Evolutionary conservation across 2,329 filamentous ascomycete species (phyloP), one percentile per base, ranked within the genome.

Genomic region (Sclerotinia sclerotiorum): DNA sequence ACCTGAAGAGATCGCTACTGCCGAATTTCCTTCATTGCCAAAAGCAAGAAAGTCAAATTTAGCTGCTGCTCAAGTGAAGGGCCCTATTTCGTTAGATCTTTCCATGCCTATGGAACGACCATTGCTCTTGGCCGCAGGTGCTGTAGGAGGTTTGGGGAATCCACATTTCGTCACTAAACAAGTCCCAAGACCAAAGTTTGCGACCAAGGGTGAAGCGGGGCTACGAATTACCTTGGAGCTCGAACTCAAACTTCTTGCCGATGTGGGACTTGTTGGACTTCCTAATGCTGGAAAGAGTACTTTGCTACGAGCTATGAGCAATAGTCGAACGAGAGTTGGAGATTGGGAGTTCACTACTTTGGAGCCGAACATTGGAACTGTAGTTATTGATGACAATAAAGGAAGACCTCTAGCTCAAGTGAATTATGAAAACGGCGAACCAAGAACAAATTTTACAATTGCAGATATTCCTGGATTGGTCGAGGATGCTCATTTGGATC

Each of bases 241-340:
- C 19, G 95, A 99, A 79, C 85, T 99, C 70, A 98, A 97, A 82
- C 86, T 99, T 13, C 88, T 99, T 52, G 95, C 95, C 6, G 95
- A 99, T 79, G 90, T 99, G 10, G 95, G 95, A 0, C 85, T 99
- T 2, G 95, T 99, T 21, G 95, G 95, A 0, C 86, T 98, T 21
- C 95, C 95, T 1, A 99, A 99, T 78, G 95, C 94, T 5, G 95
- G 95, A 11, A 99, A 99, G 80, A 96, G 92, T 77, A 98, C 95
- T 0, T 84, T 99, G 1, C 85, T 98, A 21, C 89, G 95, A 24
- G 90, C 94, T 3, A 82, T 99, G 74, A 97, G 90, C 74, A 94
- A 94, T 78, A 96, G 92, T 77, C 90, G 93, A 69, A 92, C 95
- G 1, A 87, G 95, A 51, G 88, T 99, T 5, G 95, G 95, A 52